phyloP scores from a whole-genome alignment of 176 grass and related monocot genomes.

The Neostapfia colusana region DNA sequence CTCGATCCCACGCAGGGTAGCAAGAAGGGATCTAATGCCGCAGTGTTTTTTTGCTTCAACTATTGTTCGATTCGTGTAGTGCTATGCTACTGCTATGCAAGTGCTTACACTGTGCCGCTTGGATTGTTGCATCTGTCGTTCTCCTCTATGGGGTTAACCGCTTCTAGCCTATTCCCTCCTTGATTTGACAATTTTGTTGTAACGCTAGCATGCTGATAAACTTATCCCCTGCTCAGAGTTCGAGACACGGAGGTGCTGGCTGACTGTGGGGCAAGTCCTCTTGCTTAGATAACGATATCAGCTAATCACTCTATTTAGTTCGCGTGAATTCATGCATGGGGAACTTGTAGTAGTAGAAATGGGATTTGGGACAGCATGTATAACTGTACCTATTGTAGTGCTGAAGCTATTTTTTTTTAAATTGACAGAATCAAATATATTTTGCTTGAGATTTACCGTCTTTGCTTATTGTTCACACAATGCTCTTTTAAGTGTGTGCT shows the following conservation, averaged over 20 bases:
- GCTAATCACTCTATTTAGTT: not conserved
- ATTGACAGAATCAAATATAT: not conserved
- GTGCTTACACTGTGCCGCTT: slow-evolving; percentile 31
- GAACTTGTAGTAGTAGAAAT: slow-evolving; percentile 16
- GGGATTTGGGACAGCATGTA: slow-evolving; percentile 17
- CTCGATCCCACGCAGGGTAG: slow-evolving; percentile 31
- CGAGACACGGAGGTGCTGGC: not conserved
- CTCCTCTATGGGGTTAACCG: slow-evolving; percentile 8
- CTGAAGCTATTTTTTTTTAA: not conserved
- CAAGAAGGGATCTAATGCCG: slow-evolving; percentile 24
- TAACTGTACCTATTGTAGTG: slow-evolving; percentile 4
- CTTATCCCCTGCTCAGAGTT: not conserved
- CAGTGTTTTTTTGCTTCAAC: slow-evolving; percentile 27
- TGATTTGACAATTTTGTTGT: slow-evolving; percentile 45
- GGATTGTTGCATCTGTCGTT: slow-evolving; percentile 28
- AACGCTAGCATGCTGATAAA: not conserved
- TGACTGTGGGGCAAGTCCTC: not conserved
- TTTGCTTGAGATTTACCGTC: not conserved
- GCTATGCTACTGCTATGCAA: slow-evolving; percentile 17
- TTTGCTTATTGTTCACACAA: not conserved
- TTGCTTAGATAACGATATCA: not conserved
- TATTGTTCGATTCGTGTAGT: slow-evolving; percentile 21
- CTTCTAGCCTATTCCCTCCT: slow-evolving; percentile 15
- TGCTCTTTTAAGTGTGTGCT: not conserved
- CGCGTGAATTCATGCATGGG: not conserved